Evolutionary conservation across 345 rosid species (phyloP).

Genomic region (Murraya koenigii): DNA sequence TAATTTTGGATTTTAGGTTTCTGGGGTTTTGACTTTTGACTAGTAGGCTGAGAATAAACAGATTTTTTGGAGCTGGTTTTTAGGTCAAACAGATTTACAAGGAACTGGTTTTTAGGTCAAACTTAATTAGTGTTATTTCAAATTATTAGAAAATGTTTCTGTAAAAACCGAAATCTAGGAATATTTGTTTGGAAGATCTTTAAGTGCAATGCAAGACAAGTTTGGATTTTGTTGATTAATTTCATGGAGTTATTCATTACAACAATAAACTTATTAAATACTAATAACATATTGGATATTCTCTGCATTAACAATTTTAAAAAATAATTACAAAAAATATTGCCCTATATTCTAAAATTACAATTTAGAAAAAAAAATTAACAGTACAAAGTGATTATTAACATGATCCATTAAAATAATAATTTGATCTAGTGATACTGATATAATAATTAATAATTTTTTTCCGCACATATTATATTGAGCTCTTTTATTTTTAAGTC

Average conservation of each 20-base stretch:
- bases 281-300: no score
- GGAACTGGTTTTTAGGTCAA: background rate
- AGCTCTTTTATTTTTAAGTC: no score
- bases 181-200: background rate
- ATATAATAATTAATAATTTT: no score
- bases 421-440: no score
- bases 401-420: no score
- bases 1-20: background rate
- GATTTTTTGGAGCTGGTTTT: background rate
- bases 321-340: no score
- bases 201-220: background rate
- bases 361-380: no score
- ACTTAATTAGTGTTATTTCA: background rate
- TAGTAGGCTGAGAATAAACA: background rate
- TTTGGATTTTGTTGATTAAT: background rate
- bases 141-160: background rate
- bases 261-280: background rate
- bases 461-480: no score
- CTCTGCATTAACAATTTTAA: no score
- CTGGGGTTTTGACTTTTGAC: background rate
- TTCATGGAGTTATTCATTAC: background rate
- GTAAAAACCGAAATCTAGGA: background rate
- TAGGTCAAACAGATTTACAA: background rate
- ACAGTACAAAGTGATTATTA: no score
- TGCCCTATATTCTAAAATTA: no score